These are phyloP conservation scores for Reutealis trisperma DNA, from an alignment of 345 rosid species.

Conservation along the genomic window DNA sequence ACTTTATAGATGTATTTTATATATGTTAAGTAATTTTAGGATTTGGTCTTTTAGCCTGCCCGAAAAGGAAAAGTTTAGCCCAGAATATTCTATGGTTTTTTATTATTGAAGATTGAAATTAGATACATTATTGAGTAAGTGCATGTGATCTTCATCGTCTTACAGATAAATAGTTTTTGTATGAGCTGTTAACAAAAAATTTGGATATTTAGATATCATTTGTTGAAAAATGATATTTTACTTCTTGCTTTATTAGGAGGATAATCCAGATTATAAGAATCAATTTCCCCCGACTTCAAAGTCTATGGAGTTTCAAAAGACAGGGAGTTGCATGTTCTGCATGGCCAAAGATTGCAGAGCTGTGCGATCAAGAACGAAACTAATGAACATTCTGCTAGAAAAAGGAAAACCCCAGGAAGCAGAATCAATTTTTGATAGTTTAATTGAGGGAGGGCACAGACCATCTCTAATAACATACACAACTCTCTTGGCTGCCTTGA, in stretches of 20 bases:
- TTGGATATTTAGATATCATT: no score
- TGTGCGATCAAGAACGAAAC: conserved; percentile 57
- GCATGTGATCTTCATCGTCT: not conserved
- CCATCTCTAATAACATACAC: conserved; percentile 59
- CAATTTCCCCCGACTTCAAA: conserved; percentile 8
- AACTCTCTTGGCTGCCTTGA: conserved; percentile 62
- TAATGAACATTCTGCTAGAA: conserved; percentile 55
- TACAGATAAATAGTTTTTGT: not conserved
- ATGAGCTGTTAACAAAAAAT: not conserved
- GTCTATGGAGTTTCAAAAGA: conserved; percentile 18
- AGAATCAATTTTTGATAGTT: conserved; percentile 39
- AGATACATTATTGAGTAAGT: not conserved
- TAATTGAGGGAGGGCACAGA: conserved; percentile 53
- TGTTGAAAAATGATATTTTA: not conserved
- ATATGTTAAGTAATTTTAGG: not conserved
- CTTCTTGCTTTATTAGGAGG: conserved; percentile 17
- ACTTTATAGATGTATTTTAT: not conserved
- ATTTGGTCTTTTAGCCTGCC: not conserved
- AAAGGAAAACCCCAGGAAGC: conserved; percentile 60
- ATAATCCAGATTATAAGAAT: conserved; percentile 17
- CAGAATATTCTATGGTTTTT: not conserved
- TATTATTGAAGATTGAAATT: not conserved
- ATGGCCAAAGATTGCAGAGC: conserved; percentile 44
- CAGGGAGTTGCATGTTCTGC: conserved; percentile 29
- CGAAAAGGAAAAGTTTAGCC: not conserved